A percentile compares a stretch with the other conserved stretches of the same genome.
These are phyloP conservation scores for Aureobasidium sp. DNA, from an alignment of 2,329 filamentous ascomycete genomes.

Conservation along the genomic window DNA sequence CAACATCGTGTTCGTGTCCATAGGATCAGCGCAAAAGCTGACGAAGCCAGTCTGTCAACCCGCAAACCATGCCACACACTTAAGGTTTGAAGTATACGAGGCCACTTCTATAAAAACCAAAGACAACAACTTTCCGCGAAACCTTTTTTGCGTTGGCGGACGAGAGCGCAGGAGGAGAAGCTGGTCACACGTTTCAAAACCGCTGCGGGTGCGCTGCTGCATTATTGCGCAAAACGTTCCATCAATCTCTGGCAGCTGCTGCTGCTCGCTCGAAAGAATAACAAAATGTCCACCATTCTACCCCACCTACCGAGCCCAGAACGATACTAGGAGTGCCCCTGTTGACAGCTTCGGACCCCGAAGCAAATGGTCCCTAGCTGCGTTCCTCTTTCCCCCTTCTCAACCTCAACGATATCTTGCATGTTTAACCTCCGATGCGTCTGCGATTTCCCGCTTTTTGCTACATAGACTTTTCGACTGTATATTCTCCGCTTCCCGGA, in stretches of 20 bases:
- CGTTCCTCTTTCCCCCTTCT: not conserved
- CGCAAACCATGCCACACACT: not conserved
- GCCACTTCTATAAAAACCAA: not conserved
- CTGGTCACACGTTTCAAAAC: no score
- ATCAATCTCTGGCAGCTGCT: no score
- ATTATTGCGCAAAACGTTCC: not conserved
- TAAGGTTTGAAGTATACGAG: conserved; percentile 1
- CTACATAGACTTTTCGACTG: not conserved
- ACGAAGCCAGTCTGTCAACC: not conserved
- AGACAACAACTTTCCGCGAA: not conserved
- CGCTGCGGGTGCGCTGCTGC: not conserved
- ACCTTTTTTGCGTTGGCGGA: no score
- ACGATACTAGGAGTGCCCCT: not conserved
- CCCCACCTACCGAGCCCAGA: not conserved
- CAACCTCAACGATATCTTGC: not conserved
- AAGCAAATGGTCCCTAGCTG: not conserved
- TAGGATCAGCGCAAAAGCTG: not conserved
- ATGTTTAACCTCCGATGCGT: not conserved
- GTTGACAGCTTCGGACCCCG: not conserved
- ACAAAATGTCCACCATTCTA: not conserved
- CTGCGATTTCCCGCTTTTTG: not conserved
- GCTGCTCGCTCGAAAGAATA: not conserved
- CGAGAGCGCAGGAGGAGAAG: no score
- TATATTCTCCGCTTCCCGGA: not conserved
- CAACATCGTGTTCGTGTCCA: not conserved